Conservation (phyloP, 2,329 filamentous ascomycete species). For the Stachybotrys chlorohalonatus region DNA sequence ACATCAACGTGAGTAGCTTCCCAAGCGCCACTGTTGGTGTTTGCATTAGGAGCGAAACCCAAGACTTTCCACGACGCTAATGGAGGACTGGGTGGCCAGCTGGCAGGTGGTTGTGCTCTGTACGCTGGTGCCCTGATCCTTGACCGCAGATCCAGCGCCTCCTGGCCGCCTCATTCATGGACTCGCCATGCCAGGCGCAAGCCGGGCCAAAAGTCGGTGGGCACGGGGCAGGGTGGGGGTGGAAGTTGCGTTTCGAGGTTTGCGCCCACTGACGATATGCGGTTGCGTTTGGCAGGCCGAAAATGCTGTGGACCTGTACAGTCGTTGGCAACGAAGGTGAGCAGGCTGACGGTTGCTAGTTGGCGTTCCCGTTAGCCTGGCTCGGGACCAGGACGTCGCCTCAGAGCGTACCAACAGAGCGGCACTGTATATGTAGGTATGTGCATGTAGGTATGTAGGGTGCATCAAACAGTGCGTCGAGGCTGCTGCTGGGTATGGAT, state of each 20-base stretch:
- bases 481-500: not conserved
- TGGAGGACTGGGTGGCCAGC: not conserved
- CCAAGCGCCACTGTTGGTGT: not conserved
- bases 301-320: not conserved
- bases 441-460: not conserved
- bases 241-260: not conserved
- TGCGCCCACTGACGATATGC: not conserved
- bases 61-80: constrained; percentile 3
- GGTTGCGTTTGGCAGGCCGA: no score
- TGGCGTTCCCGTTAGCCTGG: not conserved
- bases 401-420: not conserved
- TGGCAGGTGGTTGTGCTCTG: constrained; percentile 2
- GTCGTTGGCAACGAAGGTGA: not conserved
- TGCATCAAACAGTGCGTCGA: not conserved
- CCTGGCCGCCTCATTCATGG: constrained; percentile 4
- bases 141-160: constrained; percentile 14
- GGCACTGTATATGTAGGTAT: not conserved
- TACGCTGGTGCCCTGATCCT: constrained; percentile 10
- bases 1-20: not conserved
- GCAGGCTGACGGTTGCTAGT: no score
- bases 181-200: not conserved
- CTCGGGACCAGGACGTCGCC: not conserved
- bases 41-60: not conserved
- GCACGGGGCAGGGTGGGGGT: not conserved
- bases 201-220: not conserved